Conservation (phyloP, 1,284 basidiomycete genomes). For the Austroboletus niveus region DNA sequence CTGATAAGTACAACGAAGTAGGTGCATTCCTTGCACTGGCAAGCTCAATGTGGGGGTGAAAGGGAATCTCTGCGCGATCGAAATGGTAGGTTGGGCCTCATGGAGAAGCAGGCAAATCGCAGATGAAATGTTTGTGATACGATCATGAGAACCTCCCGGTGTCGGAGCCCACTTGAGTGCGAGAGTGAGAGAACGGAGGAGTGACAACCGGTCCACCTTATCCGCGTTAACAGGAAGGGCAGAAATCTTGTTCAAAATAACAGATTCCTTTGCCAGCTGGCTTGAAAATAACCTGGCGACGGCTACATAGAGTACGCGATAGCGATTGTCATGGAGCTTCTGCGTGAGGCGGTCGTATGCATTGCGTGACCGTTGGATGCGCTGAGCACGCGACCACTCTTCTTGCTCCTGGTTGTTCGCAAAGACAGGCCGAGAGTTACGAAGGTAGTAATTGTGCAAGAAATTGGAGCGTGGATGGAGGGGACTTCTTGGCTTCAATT, state of each 20-base stretch:
- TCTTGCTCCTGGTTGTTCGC: constrained; percentile 20
- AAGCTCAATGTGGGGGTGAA: constrained; percentile 28
- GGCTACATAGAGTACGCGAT: constrained; percentile 60
- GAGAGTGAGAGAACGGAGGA: constrained; percentile 49
- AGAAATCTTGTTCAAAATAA: constrained; percentile 36
- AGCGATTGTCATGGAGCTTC: constrained; percentile 47
- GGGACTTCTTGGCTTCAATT: constrained; percentile 34
- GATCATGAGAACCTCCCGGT: constrained; percentile 56
- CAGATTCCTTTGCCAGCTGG: constrained; percentile 48
- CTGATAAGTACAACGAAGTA: constrained; percentile 52
- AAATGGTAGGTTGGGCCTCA: constrained; percentile 25
- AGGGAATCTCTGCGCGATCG: constrained; percentile 24
- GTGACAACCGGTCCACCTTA: constrained; percentile 34
- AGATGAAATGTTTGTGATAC: constrained; percentile 59
- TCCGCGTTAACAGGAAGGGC: constrained; percentile 25
- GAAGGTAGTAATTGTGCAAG: constrained; percentile 32
- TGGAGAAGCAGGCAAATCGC: constrained; percentile 57
- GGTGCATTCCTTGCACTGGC: constrained; percentile 31
- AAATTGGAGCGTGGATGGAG: constrained; percentile 22
- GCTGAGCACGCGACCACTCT: constrained; percentile 29
- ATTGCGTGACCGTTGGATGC: constrained; percentile 22
- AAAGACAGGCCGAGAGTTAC: constrained; percentile 12
- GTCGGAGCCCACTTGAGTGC: constrained; percentile 72
- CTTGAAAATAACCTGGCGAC: constrained; percentile 60
- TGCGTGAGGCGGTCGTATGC: constrained; percentile 38